Evolutionary conservation across 2,329 filamentous ascomycete species (phyloP), one percentile per base, ranked within the genome.

Genomic region (Scytalidium lignicola): DNA sequence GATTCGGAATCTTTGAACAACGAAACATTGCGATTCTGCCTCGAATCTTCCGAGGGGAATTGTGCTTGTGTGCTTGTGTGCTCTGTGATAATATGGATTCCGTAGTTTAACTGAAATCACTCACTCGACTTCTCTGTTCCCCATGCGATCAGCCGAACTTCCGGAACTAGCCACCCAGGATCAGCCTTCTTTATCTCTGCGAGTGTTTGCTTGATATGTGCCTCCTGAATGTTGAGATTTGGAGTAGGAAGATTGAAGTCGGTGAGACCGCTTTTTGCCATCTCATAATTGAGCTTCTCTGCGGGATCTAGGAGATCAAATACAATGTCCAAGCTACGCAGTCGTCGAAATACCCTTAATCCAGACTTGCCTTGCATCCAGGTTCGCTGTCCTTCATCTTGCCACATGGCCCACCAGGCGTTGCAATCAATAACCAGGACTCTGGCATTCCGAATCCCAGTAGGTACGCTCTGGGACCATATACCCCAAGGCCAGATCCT

Each of bases 311-410:
- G 17, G 18, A 46, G 37, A 13, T 37, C 20, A 18, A 46, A 46
- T 17, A 46, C 29, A 39, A 46, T 46, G n/a, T 46, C 28, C 10
- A 46, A n/a, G 28, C 39, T 37, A n/a, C 40, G 28, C 29, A 46
- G 32, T 4, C 39, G 18, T 28, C 40, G 37, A 20, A 46, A 46
- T 21, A 13, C 40, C 28, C 21, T 29, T 12, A 46, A 40, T n/a
- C 44, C 44, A 9, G 20, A 29, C 18, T 40, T 15, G 9, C 44
- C 29, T 17, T 39, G 26, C 22, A 46, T 21, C 15, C 12, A 28
- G 19, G 15, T 19, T 6, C 43, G 43, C 18, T 20, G 8, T 22
- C 19, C 28, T 5, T n/a, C 44, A 20, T 28, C 19, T 23, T 40
- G 19, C 44, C 44, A 46, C 13, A 46, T 20, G 19, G 19, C 22